phyloP scores from a whole-genome alignment of 2,329 filamentous ascomycete species.

The Pseudogymnoascus sp. region DNA sequence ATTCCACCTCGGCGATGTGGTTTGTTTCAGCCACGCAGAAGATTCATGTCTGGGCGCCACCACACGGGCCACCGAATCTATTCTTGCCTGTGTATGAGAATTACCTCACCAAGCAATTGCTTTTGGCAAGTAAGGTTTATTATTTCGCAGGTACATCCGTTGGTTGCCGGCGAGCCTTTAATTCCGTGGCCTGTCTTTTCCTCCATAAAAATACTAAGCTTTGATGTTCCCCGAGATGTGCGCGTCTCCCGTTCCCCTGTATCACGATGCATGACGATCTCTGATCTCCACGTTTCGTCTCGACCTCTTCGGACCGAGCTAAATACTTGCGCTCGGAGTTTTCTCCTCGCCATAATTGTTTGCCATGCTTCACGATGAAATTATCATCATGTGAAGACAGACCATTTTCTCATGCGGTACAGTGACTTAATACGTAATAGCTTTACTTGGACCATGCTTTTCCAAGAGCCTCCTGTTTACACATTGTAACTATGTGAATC shows the following conservation, averaged over 20 bases:
- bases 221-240: background rate
- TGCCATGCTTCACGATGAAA: background rate
- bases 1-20: background rate
- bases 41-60: background rate
- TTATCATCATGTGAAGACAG: background rate
- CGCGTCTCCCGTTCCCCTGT: background rate
- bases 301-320: background rate
- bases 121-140: background rate
- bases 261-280: background rate
- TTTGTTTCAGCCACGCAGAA: slow-evolving; percentile 6
- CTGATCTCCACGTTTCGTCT: background rate
- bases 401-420: background rate
- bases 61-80: background rate
- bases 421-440: background rate
- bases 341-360: background rate
- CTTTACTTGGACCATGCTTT: background rate
- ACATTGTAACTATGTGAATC: background rate
- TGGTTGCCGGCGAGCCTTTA: background rate
- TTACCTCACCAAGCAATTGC: background rate
- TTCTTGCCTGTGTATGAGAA: background rate
- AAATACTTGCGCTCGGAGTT: background rate
- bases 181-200: background rate
- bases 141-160: background rate
- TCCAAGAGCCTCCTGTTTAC: background rate
- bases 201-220: background rate